Evolutionary conservation across 768 basidiomycete species (phyloP).

Genomic region (Lenzites betulinus): DNA sequence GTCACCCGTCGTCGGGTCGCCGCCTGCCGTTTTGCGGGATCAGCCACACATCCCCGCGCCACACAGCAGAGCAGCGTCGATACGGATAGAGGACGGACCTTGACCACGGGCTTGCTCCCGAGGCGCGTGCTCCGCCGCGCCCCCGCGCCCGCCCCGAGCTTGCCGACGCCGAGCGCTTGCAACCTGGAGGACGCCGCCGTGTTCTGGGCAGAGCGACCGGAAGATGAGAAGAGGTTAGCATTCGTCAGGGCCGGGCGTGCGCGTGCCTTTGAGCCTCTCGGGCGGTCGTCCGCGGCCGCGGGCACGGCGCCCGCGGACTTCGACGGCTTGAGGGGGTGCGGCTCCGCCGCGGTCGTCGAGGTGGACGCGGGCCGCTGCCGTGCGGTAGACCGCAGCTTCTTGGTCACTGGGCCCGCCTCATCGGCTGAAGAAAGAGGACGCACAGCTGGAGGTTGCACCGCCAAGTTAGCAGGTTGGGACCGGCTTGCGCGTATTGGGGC

Average conservation of each 20-base stretch:
- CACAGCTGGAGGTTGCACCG: conserved; percentile 50
- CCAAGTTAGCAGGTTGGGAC: conserved; percentile 34
- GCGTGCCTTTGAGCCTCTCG: conserved; percentile 81
- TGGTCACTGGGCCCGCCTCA: conserved; percentile 76
- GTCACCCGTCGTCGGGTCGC: conserved; percentile 55
- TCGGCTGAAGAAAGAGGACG: conserved; percentile 83
- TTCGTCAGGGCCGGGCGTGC: conserved; percentile 84
- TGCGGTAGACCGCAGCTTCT: conserved; percentile 69
- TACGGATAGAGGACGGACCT: conserved; percentile 44
- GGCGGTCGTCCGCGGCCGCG: conserved; percentile 55
- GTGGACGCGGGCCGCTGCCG: conserved; percentile 49
- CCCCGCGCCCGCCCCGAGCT: conserved; percentile 43
- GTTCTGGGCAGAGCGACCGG: conserved; percentile 77
- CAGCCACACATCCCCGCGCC: neutral
- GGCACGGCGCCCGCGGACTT: conserved; percentile 49
- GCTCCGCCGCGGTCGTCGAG: conserved; percentile 30
- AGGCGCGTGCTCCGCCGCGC: conserved; percentile 78
- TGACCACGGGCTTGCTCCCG: conserved; percentile 47
- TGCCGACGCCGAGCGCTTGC: conserved; percentile 37
- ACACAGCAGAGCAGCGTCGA: too few species aligned
- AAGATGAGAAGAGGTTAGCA: conserved; percentile 88
- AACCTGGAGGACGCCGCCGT: conserved; percentile 62
- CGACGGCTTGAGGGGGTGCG: conserved; percentile 45
- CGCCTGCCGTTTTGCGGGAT: conserved; percentile 28
- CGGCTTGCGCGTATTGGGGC: conserved; percentile 33